Base-by-base conservation (phyloP, 495 filamentous ascomycete genomes). In the Penicillium nucicola region DNA sequence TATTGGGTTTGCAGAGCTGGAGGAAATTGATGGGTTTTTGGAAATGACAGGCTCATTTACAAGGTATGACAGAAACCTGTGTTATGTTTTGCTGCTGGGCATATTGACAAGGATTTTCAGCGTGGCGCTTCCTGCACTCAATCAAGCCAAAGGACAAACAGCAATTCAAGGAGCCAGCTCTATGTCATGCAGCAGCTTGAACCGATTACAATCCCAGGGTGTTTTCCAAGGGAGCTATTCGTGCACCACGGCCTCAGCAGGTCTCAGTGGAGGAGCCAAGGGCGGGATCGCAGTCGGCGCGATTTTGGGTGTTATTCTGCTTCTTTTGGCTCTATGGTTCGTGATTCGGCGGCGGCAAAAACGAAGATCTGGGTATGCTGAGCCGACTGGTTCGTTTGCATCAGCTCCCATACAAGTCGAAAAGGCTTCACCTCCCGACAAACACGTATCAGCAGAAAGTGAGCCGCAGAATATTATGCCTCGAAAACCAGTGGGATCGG, bases 251-350 rank as follows among this genome's bases (percentile, higher is more conserved):
- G 38, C 15, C 35, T 36, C 40, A 5, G 45, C 56, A 1, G 33
- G 39, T 12, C 58, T 70, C 4, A 59, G 60, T 32, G 44, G 56
- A 20, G 67, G 63, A 20, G 61, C 61, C 11, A 70, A 65, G 48
- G 67, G 55, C 1, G 68, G 68, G 0, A 67, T 72, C 10, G 61
- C 63, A 15, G 53, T 62, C 7, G 65, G 48, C 5, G 62, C 64
- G n/a, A 55, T 71, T 15, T 28, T 65, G 6, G 42, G 33, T 14
- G 60, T 69, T 13, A n/a, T 67, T 3, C 38, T 71, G 17, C 44
- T 70, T n/a, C 1, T 65, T 1, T 10, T 64, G 0, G 14, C 63
- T 4, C 18, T 64, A 1, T 69, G 64, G 66, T 49, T 56, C 10
- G 22, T 63, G 0, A 19, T 64, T 12, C 48, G 56, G 2, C 53